A percentile compares a stretch with the other conserved stretches of the same genome.
Evolutionary conservation across 225 moss, liverwort and hornwort genomes (phyloP).

Genomic region (Bryum argenteum): DNA sequence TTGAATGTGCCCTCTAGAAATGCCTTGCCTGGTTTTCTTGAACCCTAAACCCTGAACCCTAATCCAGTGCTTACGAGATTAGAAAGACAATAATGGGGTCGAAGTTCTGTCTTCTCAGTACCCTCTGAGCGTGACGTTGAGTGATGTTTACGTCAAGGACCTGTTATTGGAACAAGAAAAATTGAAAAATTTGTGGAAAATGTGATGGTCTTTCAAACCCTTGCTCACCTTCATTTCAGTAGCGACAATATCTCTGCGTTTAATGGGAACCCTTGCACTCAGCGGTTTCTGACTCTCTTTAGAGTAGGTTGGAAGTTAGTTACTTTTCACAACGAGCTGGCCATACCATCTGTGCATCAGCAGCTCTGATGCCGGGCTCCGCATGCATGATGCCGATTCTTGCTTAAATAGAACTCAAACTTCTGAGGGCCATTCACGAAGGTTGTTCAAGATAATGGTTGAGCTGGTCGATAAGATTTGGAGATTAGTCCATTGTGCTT

Average conservation of each 20-base stretch:
- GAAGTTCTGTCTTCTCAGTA: slow-evolving; percentile 11
- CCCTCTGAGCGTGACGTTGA: neutral
- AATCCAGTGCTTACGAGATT: slow-evolving; percentile 2
- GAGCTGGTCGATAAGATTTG: neutral
- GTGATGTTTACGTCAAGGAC: neutral
- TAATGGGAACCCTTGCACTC: neutral
- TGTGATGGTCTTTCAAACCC: slow-evolving; percentile 4
- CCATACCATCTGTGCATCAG: neutral
- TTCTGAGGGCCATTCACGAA: neutral
- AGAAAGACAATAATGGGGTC: neutral
- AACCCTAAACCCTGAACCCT: slow-evolving; percentile 50
- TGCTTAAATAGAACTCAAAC: neutral
- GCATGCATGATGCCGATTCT: slow-evolving; percentile 3
- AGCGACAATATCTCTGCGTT: too few relatives aligned
- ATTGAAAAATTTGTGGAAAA: too few relatives aligned
- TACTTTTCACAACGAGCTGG: neutral
- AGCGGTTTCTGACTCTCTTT: slow-evolving; percentile 9
- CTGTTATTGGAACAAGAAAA: too few relatives aligned
- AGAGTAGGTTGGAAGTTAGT: slow-evolving; percentile 6
- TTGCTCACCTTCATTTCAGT: too few relatives aligned
- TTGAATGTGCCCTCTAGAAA: neutral
- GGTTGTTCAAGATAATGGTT: neutral
- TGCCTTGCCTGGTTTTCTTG: too few relatives aligned
- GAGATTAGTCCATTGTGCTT: slow-evolving; percentile 13
- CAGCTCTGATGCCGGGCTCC: slow-evolving; percentile 7